phyloP scores from a whole-genome alignment of 2,329 filamentous ascomycete genomes.

The Huntiella bhutanensis region DNA sequence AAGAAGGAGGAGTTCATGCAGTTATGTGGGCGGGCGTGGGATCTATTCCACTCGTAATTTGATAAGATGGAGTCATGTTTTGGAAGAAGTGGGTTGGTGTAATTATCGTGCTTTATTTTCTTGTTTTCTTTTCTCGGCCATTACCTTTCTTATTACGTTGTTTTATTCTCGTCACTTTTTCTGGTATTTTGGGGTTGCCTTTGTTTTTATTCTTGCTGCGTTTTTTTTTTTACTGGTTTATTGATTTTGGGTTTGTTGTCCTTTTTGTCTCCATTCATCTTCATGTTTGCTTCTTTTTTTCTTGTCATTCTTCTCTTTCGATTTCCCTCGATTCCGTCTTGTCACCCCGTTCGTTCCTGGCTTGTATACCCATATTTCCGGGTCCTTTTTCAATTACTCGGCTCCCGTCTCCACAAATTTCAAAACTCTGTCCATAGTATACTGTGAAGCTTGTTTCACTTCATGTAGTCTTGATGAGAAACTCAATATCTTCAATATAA shows the following conservation, averaged over 20 bases:
- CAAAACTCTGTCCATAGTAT: no score
- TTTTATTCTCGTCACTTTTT: background rate
- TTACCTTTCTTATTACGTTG: background rate
- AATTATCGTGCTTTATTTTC: conserved; percentile 3
- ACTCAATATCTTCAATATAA: no score
- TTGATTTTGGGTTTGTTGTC: background rate
- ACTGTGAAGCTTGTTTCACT: no score
- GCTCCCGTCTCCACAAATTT: no score
- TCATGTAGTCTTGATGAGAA: no score
- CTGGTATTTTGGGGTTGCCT: conserved; percentile 3
- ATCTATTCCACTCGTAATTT: conserved; percentile 72
- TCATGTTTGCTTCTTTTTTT: background rate
- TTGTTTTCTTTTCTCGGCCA: background rate
- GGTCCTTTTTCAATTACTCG: no score
- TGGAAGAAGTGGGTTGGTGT: background rate
- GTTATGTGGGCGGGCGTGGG: conserved; percentile 81
- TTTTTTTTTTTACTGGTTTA: background rate
- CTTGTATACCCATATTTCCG: background rate
- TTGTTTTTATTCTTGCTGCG: background rate
- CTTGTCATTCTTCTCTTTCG: background rate
- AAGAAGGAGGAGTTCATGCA: conserved; percentile 89
- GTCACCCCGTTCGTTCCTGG: no score
- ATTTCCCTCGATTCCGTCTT: background rate
- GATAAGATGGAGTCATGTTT: background rate
- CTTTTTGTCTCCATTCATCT: background rate